Evolutionary conservation across 805 yeast species (phyloP), one percentile per base, ranked within the genome.

Genomic region (Saccharomycopsis vini): DNA sequence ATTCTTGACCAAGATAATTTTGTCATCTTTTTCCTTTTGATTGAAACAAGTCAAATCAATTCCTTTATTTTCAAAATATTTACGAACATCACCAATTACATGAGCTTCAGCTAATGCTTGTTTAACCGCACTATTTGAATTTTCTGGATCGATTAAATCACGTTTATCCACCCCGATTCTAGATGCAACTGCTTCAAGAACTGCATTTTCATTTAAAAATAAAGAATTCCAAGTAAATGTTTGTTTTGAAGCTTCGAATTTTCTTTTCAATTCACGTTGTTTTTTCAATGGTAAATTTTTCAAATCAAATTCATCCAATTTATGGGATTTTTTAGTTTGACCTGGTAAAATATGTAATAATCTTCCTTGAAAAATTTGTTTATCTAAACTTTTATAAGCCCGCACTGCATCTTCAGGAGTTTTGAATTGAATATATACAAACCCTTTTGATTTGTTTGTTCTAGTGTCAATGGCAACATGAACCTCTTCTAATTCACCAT

Each of bases 81-180:
- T 76, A 56, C 95, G 75, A 10, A 92, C 95, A 61, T 82, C 92
- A 36, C 89, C 92, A 56, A 92, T 80, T 15, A 89, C 95, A 57
- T 88, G 92, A 2, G 97, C 94, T 65, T 92, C 98, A 0, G 98
- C 97, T 50, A 92, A 72, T 0, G 98, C 97, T 62, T 89, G 97
- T 59, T 89, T 86, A 12, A 92, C 97, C 1, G 95, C 97, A 42
- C 95, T 82, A 47, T 72, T 79, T 5, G 95, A 73, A 51, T 79
- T 85, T 54, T 86, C 83, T 1, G 96, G 90, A 60, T 92, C 94
- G 49, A 92, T 74, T 56, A 92, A 71, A 45, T 87, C 86, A 5
- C 92, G 71, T 61, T 90, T 92, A 22, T 78, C 60, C 40, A 92
- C 68, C 5, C 97, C 97, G 62, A 92, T 63, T 54, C 82, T 81